Evolutionary conservation across 148 eudicot species (phyloP), one percentile per base, ranked within the genome.

Genomic region (Persicaria maculosa): DNA sequence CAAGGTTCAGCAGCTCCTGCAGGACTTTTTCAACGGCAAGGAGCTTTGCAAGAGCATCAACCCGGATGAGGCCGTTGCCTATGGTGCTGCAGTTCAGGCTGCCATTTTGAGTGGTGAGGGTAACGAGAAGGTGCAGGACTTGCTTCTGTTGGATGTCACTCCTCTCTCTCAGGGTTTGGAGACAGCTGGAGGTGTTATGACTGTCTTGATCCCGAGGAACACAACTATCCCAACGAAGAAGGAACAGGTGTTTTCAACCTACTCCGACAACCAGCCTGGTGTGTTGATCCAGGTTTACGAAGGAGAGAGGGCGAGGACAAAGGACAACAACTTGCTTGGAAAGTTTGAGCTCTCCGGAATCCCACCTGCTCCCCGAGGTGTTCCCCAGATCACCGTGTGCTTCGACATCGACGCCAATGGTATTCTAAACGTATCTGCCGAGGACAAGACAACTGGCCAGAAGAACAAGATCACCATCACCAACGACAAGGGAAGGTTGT

Each of bases 391-490:
- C 47, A 68, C 72, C 3, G 72, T 68, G 1, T 68, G 72, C 6
- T 68, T 68, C 48, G 72, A 68, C 72, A 68, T 68, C 14, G 72
- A 68, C 8, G 72, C 72, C 43, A 72, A 72, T 4, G 74, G 74
- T 50, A 73, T 73, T 12, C 44, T 73, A 16, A 73, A 73, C 12
- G 75, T 73, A 4, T 73, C 64, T 14, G 75, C 75, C 0, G 75
- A 73, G 45, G 75, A 73, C 75, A 73, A 73, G 75, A 73, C 75
- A 8, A 73, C 75, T 0, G 75, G 75, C 3, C 75, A 73, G 61
- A 73, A 73, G 75, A 73, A 73, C 75, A 73, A 73, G 62, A 73
- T 73, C 58, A 73, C 75, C 0, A 73, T 73, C 47, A 73, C 75
- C 0, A 73, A 73, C 6, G 75, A 73, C 64, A 73, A 73, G 75